Evolutionary conservation across 2,329 filamentous ascomycete species (phyloP), one percentile per base, ranked within the genome.

Genomic region (Periglandula ipomoeae): DNA sequence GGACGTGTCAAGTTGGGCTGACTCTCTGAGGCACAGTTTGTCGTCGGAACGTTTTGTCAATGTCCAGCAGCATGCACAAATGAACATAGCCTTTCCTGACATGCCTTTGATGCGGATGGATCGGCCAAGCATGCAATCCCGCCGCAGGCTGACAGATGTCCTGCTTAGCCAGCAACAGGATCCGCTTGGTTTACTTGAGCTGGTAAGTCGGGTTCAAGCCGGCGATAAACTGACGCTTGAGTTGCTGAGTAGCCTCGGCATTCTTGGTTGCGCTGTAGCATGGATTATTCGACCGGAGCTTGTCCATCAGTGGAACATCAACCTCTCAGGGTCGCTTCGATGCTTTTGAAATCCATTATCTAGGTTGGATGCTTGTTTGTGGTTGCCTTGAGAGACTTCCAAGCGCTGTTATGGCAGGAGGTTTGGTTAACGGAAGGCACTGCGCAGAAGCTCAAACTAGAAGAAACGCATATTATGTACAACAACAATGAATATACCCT

Each of bases 111-210:
- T 47, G 19, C 53, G 44, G 27, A 47, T 44, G 9, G 43, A 43
- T 20, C 26, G 39, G 32, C 13, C 30, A 19, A 26, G 32, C 13
- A 37, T 23, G 8, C 42, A 22, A 27, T 19, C 43, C 22, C 26
- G 22, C 13, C 47, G 17, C 20, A 40, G 27, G 6, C n/a, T 24
- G 34, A 22, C 17, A 13, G 24, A 11, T 38, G 5, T 34, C 13
- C 15, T 13, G n/a, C 30, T 47, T 8, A 45, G 35, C 11, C 47
- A 43, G 56, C 74, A 81, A 30, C 76, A 86, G 51, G 90, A 96
- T 63, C 90, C 90, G 1, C 72, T 95, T 0, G 89, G 89, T 0
- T 64, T 95, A 32, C 73, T 94, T 46, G 75, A 82, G 52, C 76
- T 89, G 54, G 78, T 79, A 3, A 80, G 85, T 19, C 77, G 81